Base-by-base conservation (phyloP, 441 rosid genomes). In the Daphne laureola region DNA sequence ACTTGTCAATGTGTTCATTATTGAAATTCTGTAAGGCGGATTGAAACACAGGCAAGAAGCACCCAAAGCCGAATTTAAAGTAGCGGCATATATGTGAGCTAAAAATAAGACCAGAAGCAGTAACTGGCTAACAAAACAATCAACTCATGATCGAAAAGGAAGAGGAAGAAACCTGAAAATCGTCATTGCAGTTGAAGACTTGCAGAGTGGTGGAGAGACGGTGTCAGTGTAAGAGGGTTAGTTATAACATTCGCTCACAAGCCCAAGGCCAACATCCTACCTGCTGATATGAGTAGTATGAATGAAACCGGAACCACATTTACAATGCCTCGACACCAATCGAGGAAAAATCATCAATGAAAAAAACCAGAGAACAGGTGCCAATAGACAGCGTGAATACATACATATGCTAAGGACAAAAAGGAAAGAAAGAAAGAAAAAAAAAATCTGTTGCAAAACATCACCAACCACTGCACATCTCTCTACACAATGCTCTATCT, bases 401-500 rank as follows among this genome's bases (percentile, higher is more conserved):
- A 42, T 15, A 55, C 58, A 43, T 43, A 62, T 42, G 35, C 43
- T 13, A 1, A 9, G n/a, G 15, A 48, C 48, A 47, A 17, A 13
- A 41, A 21, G 5, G n/a, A 36, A 43, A 47, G 8, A 14, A 44
- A 18, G 36, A 25, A 14, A 14, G 26, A 43, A 47, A 7, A 14
- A 44, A 18, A 42, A 25, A 14, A 14, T 17, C 44, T 35, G 2
- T 44, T 14, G 46, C 59, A 66, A 66, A 53, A 62, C 44, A 61
- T 62, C 53, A 21, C 9, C 26, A 46, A 40, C 46, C 26, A 53
- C 63, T 55, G 60, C 77, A 71, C 70, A 55, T 52, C 40, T 62
- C 57, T 59, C 67, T 50, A 61, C 62, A 63, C 27, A 46, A 6
- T 31, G 38, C 38, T 21, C 53, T 36, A 56, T 17, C 13, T 41